phyloP scores from a whole-genome alignment of 371 early-diverging fungal genomes.

The Coemansia sp. region DNA sequence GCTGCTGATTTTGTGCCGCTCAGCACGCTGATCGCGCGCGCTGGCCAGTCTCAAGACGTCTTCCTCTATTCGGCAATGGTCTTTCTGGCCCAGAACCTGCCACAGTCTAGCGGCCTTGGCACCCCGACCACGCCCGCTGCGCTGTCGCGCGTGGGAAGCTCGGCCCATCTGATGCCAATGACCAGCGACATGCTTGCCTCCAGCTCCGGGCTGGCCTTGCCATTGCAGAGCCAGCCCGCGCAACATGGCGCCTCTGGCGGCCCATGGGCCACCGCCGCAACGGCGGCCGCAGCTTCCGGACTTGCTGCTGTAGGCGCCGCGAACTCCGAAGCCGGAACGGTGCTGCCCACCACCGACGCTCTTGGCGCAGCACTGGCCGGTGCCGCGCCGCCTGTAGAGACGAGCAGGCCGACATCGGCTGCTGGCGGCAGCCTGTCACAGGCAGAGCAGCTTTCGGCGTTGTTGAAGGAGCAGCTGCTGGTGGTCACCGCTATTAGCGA shows the following conservation, averaged over 20 bases:
- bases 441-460: slow-evolving; percentile 39
- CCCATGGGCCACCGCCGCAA: no score
- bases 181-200: not conserved
- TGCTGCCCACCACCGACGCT: not conserved
- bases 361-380: no score
- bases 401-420: not conserved
- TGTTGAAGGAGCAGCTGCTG: slow-evolving; percentile 44
- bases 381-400: not conserved
- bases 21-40: slow-evolving; percentile 57
- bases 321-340: not conserved
- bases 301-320: not conserved
- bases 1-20: slow-evolving; percentile 70
- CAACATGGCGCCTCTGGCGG: not conserved
- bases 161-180: not conserved
- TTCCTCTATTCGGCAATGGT: slow-evolving; percentile 31
- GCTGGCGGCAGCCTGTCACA: slow-evolving; percentile 7
- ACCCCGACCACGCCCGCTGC: slow-evolving; percentile 27
- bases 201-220: not conserved
- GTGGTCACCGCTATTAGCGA: slow-evolving; percentile 44
- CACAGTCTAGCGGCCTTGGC: slow-evolving; percentile 17
- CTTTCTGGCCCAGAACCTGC: slow-evolving; percentile 9
- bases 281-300: not conserved
- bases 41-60: slow-evolving; percentile 21
- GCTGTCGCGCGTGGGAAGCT: slow-evolving; percentile 33
- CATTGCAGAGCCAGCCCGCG: not conserved